Conservation (phyloP, 345 rosid species). For the Populus deltoides region DNA sequence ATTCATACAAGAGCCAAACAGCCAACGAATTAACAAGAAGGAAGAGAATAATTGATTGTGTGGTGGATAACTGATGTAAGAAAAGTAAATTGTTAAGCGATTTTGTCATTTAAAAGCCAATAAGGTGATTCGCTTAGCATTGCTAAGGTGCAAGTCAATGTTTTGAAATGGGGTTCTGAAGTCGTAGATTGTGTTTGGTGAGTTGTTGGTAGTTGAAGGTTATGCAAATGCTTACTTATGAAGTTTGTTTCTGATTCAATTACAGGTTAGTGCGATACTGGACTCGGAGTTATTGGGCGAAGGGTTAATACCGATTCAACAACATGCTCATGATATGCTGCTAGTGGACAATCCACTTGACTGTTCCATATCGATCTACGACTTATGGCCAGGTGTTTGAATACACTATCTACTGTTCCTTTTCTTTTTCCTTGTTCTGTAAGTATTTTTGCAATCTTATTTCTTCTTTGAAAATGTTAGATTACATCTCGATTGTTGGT, state of each 20-base stretch:
- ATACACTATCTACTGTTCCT: not conserved
- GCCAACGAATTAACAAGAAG: no score
- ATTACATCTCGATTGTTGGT: not conserved
- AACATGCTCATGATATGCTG: conserved; percentile 80
- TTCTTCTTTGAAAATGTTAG: not conserved
- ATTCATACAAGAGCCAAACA: no score
- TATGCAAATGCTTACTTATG: not conserved
- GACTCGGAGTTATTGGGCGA: conserved; percentile 95
- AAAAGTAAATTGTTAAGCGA: no score
- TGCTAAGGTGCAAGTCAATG: no score
- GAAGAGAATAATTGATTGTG: not conserved
- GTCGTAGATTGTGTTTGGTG: not conserved
- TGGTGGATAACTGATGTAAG: not conserved
- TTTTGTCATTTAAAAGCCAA: no score
- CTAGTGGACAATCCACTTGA: conserved; percentile 67
- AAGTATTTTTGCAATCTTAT: not conserved
- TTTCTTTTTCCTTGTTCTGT: not conserved
- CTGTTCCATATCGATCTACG: conserved; percentile 76
- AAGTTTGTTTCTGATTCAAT: not conserved
- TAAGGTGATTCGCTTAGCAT: no score
- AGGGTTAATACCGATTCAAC: conserved; percentile 89
- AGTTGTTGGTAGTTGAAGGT: not conserved
- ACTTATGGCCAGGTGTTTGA: conserved; percentile 77
- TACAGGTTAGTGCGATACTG: conserved; percentile 89
- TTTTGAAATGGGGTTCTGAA: not conserved